Evolutionary conservation across 768 basidiomycete genomes (phyloP), one percentile per base, ranked within the genome.

Genomic region (Gymnopilus junonius): DNA sequence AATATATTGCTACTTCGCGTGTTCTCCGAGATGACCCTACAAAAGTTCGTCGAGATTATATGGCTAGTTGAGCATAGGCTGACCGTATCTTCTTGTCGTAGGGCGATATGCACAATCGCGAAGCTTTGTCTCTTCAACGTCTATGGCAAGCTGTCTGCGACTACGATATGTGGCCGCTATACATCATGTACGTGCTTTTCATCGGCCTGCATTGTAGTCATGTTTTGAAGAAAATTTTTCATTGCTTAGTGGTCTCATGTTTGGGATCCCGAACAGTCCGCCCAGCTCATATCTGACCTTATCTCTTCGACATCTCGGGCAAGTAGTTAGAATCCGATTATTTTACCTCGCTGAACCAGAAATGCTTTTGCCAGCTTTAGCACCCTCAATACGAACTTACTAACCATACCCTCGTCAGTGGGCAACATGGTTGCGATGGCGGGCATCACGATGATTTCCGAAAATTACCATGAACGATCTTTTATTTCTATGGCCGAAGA

Each of bases 31-130:
- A 89, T 69, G 87, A 89, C 69, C 87, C 87, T 3, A 79, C 82
- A 8, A 88, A 87, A 75, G 84, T 80, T 20, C 1, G 66, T 65
- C 34, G 15, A n/a, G 1, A 34, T 8, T 25, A 40, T 27, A 11
- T 25, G 0, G 21, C 15, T 15, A 20, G 20, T 27, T 27, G n/a
- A 50, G 20, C 34, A 43, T 17, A 48, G 21, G 7, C 25, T 25
- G n/a, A 21, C 6, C 6, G 7, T 20, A 6, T 51, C 23, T 39
- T 43, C 20, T 20, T 21, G 15, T 55, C 58, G 2, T 43, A 85
- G 82, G 83, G 83, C 1, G 86, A 87, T 61, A 88, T 90, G 89
- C 88, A 89, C 73, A 90, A 90, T 63, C 84, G 89, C 42, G 83
- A 91, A 73, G 86, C 83, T 0, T 68, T 90, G 12, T 77, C 82